Percentiles rank a stretch among this genome's conserved stretches.
These are phyloP conservation scores for Xylariaceae sp. DNA, from an alignment of 2,329 filamentous ascomycete genomes.

Conservation along the genomic window DNA sequence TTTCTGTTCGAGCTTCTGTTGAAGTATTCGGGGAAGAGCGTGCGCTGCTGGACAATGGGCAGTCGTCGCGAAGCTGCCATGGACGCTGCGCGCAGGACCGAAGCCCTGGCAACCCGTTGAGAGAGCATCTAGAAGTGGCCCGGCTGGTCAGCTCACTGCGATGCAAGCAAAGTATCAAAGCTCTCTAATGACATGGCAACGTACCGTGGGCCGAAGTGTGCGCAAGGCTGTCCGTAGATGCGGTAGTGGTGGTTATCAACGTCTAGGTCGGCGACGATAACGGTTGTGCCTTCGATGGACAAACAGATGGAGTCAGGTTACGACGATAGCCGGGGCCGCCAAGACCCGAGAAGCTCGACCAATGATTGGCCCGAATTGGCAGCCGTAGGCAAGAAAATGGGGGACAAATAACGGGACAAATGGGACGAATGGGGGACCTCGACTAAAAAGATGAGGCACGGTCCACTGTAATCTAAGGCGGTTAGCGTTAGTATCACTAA, in stretches of 20 bases:
- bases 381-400: background rate
- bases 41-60: conserved; percentile 52
- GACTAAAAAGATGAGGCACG: background rate
- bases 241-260: background rate
- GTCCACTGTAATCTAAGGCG: background rate
- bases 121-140: conserved; percentile 50
- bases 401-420: background rate
- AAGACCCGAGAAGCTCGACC: background rate
- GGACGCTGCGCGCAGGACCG: conserved; percentile 42
- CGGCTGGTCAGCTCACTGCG: background rate
- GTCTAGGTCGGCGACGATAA: conserved; percentile 20
- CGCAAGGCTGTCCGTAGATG: conserved; percentile 27
- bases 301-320: background rate
- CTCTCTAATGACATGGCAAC: conserved; percentile 18
- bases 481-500: background rate
- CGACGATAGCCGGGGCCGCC: conserved; percentile 3
- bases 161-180: too few species aligned
- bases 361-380: background rate
- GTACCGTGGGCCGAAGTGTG: conserved; percentile 35
- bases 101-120: conserved; percentile 51
- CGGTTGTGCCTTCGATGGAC: conserved; percentile 17
- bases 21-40: conserved; percentile 48
- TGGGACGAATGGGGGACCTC: background rate
- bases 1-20: conserved; percentile 36
- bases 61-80: conserved; percentile 42